Evolutionary conservation across 148 eudicot species (phyloP), one percentile per base, ranked within the genome.

Genomic region (Linanthus parryae): DNA sequence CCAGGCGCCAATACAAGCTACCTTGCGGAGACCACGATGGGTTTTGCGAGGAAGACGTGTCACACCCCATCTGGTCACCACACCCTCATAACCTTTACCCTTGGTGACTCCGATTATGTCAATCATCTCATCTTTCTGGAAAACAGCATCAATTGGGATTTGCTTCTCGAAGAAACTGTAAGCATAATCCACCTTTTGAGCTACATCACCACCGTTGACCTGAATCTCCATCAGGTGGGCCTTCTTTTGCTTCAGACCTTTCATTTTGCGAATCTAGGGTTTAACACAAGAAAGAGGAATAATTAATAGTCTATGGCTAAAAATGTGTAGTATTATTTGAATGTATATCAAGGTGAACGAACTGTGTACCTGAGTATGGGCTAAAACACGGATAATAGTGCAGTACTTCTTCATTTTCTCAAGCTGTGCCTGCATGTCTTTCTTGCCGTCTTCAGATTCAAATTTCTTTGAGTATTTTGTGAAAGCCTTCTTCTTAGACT

Each of bases 121-220:
- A 67, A 72, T 62, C 77, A 72, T 72, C 57, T 67, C 77, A 72
- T 72, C 77, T 49, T 72, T 72, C 61, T 72, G 72, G 68, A 72
- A 72, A 42, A 72, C 68, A 34, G 72, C 77, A 38, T 72, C 77
- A n/a, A 72, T 33, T 0, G 77, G 77, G 49, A 72, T 54, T 48
- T 67, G 69, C 45, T 72, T 72, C 27, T 72, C 77, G 17, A 72
- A 72, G 25, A 72, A 67, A 23, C 65, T 45, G 18, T 67, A 72
- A 13, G 69, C 77, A 62, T 37, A 72, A 36, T 72, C 77, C 37
- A 72, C 72, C 44, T 72, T 72, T 40, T 72, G 37, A 15, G 72
- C 58, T 41, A 63, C 57, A 58, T 57, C 62, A 5, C 77, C 77
- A 31, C 77, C 77, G 17, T 67, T 72, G 7, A 72, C 68, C 49